Evolutionary conservation across 768 basidiomycete genomes (phyloP).

Genomic region (Leccinum fibrillosum): DNA sequence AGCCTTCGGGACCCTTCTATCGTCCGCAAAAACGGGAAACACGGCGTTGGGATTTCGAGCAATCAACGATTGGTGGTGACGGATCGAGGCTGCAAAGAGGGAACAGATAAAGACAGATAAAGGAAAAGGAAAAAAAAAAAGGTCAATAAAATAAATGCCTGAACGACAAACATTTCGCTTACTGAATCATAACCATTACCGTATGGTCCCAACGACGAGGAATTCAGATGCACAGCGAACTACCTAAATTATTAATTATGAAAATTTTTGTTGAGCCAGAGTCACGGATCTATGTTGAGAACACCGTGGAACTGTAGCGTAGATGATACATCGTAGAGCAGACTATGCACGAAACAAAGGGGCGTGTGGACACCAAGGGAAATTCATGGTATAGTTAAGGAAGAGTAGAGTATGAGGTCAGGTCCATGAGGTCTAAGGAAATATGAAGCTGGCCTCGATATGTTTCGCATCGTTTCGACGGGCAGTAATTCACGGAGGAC

Average conservation of each 20-base stretch:
- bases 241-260: constrained; percentile 29
- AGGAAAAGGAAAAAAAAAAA: not conserved
- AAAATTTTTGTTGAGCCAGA: constrained; percentile 9
- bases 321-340: constrained; percentile 30
- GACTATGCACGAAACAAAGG: constrained; percentile 28
- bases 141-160: constrained; percentile 14
- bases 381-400: constrained; percentile 29
- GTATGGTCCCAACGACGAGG: not conserved
- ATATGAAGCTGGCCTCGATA: constrained; percentile 16
- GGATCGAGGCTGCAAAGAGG: constrained; percentile 4
- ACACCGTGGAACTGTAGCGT: constrained; percentile 15
- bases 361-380: constrained; percentile 12
- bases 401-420: constrained; percentile 27
- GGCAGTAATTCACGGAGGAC: constrained; percentile 8
- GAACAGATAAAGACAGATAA: not conserved
- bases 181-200: constrained; percentile 9
- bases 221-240: constrained; percentile 20
- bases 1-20: not conserved
- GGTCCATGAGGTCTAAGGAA: constrained; percentile 22
- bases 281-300: constrained; percentile 29
- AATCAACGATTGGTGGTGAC: not conserved
- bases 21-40: not conserved
- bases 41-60: not conserved
- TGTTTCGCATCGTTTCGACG: constrained; percentile 10
- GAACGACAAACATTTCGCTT: constrained; percentile 19